These are phyloP conservation scores for Fusarium goolgardi DNA, from an alignment of 2,329 filamentous ascomycete genomes.

Conservation along the genomic window DNA sequence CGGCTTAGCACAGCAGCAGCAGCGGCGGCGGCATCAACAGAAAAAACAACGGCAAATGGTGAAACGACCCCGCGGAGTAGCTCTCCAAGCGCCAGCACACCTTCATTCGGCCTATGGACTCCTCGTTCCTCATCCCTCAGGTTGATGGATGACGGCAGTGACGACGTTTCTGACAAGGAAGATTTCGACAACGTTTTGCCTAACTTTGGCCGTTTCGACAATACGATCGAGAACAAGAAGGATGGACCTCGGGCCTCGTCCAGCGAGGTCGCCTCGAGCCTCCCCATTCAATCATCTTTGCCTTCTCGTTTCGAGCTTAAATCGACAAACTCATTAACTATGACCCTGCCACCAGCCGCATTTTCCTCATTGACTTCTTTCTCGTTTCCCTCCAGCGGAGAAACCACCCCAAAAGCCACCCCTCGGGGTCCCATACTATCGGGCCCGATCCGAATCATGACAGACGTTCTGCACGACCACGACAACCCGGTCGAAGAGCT, in stretches of 20 bases:
- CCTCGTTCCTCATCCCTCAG: conserved; percentile 56
- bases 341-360: conserved; percentile 39
- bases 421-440: conserved; percentile 49
- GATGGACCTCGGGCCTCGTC: background rate
- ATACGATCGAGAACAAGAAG: conserved; percentile 33
- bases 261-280: conserved; percentile 16
- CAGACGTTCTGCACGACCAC: conserved; percentile 44
- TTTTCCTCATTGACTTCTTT: conserved; percentile 38
- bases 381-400: conserved; percentile 35
- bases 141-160: conserved; percentile 59
- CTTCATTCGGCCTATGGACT: conserved; percentile 51
- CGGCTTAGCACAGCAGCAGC: conserved; percentile 30
- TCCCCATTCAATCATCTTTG: conserved; percentile 25
- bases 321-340: conserved; percentile 33
- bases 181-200: conserved; percentile 64
- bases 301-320: conserved; percentile 37
- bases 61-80: conserved; percentile 38
- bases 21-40: background rate
- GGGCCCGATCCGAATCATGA: conserved; percentile 53
- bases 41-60: background rate
- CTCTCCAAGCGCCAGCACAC: conserved; percentile 34
- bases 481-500: conserved; percentile 50
- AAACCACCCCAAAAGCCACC: conserved; percentile 36
- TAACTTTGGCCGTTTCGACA: conserved; percentile 59
- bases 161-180: conserved; percentile 57